A percentile compares a stretch with the other conserved stretches of the same genome.
Conservation (phyloP, 345 rosid species). For the Tarenaya hassleriana region DNA sequence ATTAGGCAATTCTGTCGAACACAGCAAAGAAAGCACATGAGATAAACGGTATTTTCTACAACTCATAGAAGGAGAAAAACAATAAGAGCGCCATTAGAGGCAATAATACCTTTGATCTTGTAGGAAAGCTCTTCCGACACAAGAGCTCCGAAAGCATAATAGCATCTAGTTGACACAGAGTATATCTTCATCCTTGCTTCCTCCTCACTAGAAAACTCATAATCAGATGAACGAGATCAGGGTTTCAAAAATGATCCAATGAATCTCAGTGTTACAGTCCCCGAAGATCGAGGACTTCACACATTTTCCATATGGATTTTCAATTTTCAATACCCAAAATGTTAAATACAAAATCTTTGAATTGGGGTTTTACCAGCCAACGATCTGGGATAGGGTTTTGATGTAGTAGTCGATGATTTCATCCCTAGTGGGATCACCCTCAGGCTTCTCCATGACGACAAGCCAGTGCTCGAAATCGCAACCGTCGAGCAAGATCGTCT, state of each 20-base stretch:
- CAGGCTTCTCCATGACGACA: conserved; percentile 66
- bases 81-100: neutral
- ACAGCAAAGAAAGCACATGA: neutral
- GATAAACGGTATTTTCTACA: neutral
- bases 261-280: too few relatives aligned
- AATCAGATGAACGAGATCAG: neutral
- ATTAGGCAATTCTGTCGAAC: conserved; percentile 49
- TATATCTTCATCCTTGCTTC: conserved; percentile 87
- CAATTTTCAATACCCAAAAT: too few relatives aligned
- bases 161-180: conserved; percentile 69
- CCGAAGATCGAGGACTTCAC: neutral
- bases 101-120: conserved; percentile 72
- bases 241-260: neutral
- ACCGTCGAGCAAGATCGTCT: conserved; percentile 84
- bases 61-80: neutral
- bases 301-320: too few relatives aligned
- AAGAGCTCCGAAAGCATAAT: conserved; percentile 87
- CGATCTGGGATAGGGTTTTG: conserved; percentile 59
- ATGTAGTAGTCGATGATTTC: conserved; percentile 73
- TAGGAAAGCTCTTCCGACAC: conserved; percentile 60
- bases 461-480: conserved; percentile 98
- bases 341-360: neutral
- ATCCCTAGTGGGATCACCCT: conserved; percentile 66
- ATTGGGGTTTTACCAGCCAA: conserved; percentile 51
- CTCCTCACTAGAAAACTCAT: conserved; percentile 51